Evolutionary conservation across 257 asterid species (phyloP).

Genomic region (Solanum virginianum): DNA sequence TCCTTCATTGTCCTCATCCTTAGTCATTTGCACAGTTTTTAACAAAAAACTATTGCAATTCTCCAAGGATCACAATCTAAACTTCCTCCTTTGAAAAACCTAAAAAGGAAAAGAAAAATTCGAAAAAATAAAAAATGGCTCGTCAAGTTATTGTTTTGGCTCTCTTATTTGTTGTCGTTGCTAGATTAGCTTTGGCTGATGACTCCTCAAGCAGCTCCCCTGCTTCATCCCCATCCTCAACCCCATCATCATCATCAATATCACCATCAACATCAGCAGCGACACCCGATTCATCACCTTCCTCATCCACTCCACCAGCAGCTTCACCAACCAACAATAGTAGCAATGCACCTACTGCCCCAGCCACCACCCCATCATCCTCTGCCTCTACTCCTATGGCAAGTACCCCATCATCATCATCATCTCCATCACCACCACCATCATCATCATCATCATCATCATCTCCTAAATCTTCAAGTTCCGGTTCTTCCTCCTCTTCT

Average conservation of each 20-base stretch:
- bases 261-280: slow-evolving; percentile 27
- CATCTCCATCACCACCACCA: neutral
- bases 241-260: too few species aligned
- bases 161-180: slow-evolving; percentile 28
- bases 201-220: slow-evolving; percentile 33
- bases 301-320: neutral
- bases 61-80: slow-evolving; percentile 16
- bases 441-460: slow-evolving; percentile 1
- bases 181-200: slow-evolving; percentile 44
- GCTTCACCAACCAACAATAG: slow-evolving; percentile 6
- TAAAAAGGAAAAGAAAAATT: neutral
- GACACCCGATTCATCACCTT: slow-evolving; percentile 2
- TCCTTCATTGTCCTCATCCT: slow-evolving; percentile 9
- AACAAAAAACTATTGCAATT: slow-evolving; percentile 20
- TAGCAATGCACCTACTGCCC: neutral
- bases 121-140: slow-evolving; percentile 26
- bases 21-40: slow-evolving; percentile 24
- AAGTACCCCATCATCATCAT: neutral
- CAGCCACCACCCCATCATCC: neutral
- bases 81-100: neutral
- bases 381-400: slow-evolving; percentile 2
- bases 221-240: slow-evolving; percentile 7
- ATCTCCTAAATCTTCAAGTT: neutral
- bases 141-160: slow-evolving; percentile 39
- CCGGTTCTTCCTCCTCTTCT: neutral